A percentile compares a stretch with the other conserved stretches of the same genome.
phyloP scores from a whole-genome alignment of 2,329 filamentous ascomycete species.

The Clonostachys solani region DNA sequence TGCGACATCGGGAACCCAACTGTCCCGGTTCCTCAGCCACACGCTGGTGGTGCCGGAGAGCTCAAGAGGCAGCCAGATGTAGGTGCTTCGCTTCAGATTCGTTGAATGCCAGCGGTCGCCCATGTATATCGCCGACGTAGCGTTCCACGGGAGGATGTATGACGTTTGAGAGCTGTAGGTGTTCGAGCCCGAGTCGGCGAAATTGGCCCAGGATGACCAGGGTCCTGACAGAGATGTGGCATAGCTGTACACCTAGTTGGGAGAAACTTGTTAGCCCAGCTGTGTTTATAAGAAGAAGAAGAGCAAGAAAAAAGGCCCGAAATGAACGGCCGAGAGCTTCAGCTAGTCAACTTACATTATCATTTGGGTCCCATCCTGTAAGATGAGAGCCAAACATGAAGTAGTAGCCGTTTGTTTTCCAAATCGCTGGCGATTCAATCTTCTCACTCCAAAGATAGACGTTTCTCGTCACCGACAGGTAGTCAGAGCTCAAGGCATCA shows the following conservation, averaged over 20 bases:
- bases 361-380: slow-evolving; percentile 57
- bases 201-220: slow-evolving; percentile 57
- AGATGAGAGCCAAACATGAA: slow-evolving; percentile 61
- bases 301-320: not conserved
- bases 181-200: slow-evolving; percentile 48
- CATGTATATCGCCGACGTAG: slow-evolving; percentile 49
- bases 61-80: slow-evolving; percentile 59
- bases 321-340: not conserved
- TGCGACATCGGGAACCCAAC: slow-evolving; percentile 45
- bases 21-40: slow-evolving; percentile 44
- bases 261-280: accelerated
- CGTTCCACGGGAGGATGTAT: slow-evolving; percentile 44
- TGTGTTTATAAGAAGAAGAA: not conserved
- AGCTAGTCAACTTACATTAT: slow-evolving; percentile 40
- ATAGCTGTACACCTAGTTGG: slow-evolving; percentile 44
- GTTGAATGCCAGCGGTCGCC: slow-evolving; percentile 61
- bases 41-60: slow-evolving; percentile 45
- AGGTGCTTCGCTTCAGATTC: slow-evolving; percentile 58
- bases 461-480: slow-evolving; percentile 42
- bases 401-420: slow-evolving; percentile 56
- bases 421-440: slow-evolving; percentile 58
- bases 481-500: slow-evolving; percentile 50
- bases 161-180: slow-evolving; percentile 60
- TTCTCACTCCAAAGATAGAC: slow-evolving; percentile 48
- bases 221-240: slow-evolving; percentile 52